Evolutionary conservation across 768 basidiomycete genomes (phyloP).

Genomic region (Hebeloma cylindrosporum): DNA sequence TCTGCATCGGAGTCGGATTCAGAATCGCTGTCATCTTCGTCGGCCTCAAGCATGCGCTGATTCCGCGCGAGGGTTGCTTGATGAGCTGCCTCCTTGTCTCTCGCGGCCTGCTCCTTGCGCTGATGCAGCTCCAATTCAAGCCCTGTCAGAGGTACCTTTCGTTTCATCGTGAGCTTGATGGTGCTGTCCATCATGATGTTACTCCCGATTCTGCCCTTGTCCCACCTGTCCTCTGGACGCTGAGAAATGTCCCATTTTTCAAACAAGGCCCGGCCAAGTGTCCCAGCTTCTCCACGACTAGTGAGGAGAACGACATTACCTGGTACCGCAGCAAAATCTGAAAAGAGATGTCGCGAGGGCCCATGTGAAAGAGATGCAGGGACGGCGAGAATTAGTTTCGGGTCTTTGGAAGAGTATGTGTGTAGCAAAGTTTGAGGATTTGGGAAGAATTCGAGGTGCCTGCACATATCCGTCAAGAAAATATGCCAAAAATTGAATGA

Average conservation of each 20-base stretch:
- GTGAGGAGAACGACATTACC: slow-evolving; percentile 91
- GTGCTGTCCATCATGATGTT: slow-evolving; percentile 79
- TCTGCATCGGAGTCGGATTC: slow-evolving; percentile 71
- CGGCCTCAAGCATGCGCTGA: slow-evolving; percentile 90
- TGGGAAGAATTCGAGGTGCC: slow-evolving; percentile 90
- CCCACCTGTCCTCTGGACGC: slow-evolving; percentile 80
- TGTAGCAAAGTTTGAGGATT: slow-evolving; percentile 78
- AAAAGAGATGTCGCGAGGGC: slow-evolving; percentile 82
- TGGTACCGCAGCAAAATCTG: slow-evolving; percentile 78
- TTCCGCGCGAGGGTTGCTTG: slow-evolving; percentile 82
- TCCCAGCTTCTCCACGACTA: slow-evolving; percentile 73
- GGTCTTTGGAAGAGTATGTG: slow-evolving; percentile 81
- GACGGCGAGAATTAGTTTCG: slow-evolving; percentile 92
- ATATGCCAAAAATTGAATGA: background rate
- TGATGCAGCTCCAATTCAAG: slow-evolving; percentile 82
- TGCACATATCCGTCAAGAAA: slow-evolving; percentile 30
- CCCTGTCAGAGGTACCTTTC: slow-evolving; percentile 88
- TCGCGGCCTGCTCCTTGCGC: slow-evolving; percentile 69
- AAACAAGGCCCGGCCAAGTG: slow-evolving; percentile 76
- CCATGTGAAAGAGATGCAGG: slow-evolving; percentile 93
- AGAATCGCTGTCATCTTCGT: slow-evolving; percentile 82
- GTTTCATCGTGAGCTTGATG: slow-evolving; percentile 72
- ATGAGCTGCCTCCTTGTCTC: slow-evolving; percentile 84
- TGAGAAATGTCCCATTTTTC: slow-evolving; percentile 86
- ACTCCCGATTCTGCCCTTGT: slow-evolving; percentile 84